A percentile compares a stretch with the other conserved stretches of the same genome.
Evolutionary conservation across 768 basidiomycete species (phyloP).

Genomic region (Chiua virens): DNA sequence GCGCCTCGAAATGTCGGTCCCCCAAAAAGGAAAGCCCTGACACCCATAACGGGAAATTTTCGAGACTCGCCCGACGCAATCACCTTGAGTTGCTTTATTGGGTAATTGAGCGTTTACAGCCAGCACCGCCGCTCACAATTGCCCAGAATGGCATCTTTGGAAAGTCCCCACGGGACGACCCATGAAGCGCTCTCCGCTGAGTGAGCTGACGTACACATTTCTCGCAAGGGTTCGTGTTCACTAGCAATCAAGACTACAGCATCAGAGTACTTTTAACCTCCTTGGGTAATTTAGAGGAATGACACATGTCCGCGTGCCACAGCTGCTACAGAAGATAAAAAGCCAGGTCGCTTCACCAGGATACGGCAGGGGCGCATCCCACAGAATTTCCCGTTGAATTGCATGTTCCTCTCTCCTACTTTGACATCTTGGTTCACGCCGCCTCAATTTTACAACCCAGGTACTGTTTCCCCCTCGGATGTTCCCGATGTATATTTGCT

Average conservation of each 20-base stretch:
- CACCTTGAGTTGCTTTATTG: conserved; percentile 16
- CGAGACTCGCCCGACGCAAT: conserved; percentile 17
- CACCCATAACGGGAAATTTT: too few relatives aligned
- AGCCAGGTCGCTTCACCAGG: conserved; percentile 6
- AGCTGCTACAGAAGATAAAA: conserved; percentile 21
- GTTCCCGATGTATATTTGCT: conserved; percentile 14
- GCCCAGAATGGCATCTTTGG: conserved; percentile 21
- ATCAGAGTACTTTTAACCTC: conserved; percentile 17
- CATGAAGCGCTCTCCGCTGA: conserved; percentile 8
- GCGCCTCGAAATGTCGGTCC: too few relatives aligned
- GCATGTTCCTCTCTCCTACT: conserved; percentile 2
- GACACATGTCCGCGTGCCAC: conserved; percentile 18
- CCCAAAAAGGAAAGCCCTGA: too few relatives aligned
- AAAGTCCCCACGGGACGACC: not conserved
- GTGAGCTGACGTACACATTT: conserved; percentile 31
- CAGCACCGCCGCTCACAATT: conserved; percentile 25
- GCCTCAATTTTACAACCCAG: not conserved
- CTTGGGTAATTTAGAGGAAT: conserved; percentile 26
- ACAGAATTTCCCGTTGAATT: not conserved
- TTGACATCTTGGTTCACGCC: not conserved
- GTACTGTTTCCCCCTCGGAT: conserved; percentile 16
- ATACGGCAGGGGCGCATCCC: not conserved
- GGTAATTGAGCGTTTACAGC: conserved; percentile 7
- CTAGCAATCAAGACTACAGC: conserved; percentile 31
- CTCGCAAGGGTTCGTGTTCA: conserved; percentile 25